These are phyloP conservation scores for Auricularia sp. DNA, from an alignment of 768 basidiomycete genomes.

Conservation along the genomic window DNA sequence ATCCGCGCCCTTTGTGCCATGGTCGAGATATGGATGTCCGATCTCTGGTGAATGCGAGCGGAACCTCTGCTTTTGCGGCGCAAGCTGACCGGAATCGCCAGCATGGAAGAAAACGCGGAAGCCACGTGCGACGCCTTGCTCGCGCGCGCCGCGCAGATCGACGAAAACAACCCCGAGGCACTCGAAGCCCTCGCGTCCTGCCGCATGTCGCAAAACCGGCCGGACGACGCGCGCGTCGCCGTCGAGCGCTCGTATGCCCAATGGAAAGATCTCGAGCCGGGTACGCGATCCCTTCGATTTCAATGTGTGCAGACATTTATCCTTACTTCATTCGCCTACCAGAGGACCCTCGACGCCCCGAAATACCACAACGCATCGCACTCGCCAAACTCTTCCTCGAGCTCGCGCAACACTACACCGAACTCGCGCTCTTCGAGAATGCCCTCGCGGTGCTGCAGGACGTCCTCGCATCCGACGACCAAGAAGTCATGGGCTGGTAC, in stretches of 20 bases:
- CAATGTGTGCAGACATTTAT: too few relatives aligned
- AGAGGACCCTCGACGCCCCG: slow-evolving; percentile 62
- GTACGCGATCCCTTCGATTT: slow-evolving; percentile 18
- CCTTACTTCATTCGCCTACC: background rate
- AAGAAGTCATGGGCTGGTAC: slow-evolving; percentile 88
- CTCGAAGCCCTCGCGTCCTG: slow-evolving; percentile 76
- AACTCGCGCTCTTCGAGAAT: slow-evolving; percentile 49
- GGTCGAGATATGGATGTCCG: slow-evolving; percentile 95
- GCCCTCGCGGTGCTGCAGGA: slow-evolving; percentile 71
- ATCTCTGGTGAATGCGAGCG: slow-evolving; percentile 57
- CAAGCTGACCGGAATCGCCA: slow-evolving; percentile 19
- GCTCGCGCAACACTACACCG: slow-evolving; percentile 4
- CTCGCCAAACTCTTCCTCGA: slow-evolving; percentile 81
- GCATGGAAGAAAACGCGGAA: slow-evolving; percentile 75
- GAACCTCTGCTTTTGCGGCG: background rate
- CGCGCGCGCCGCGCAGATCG: slow-evolving; percentile 56
- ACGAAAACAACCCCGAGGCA: slow-evolving; percentile 69
- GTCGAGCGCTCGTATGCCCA: slow-evolving; percentile 56
- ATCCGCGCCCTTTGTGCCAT: slow-evolving; percentile 77
- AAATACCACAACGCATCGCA: slow-evolving; percentile 58
- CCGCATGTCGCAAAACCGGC: slow-evolving; percentile 75
- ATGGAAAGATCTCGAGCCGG: slow-evolving; percentile 61
- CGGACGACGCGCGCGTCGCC: slow-evolving; percentile 68
- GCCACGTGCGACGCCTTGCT: slow-evolving; percentile 73
- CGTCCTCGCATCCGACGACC: slow-evolving; percentile 69